Percentiles rank a stretch among this genome's conserved stretches.
These are phyloP conservation scores for Chlorella sp. DNA, from an alignment of 139 green algal genomes.

Conservation along the genomic window DNA sequence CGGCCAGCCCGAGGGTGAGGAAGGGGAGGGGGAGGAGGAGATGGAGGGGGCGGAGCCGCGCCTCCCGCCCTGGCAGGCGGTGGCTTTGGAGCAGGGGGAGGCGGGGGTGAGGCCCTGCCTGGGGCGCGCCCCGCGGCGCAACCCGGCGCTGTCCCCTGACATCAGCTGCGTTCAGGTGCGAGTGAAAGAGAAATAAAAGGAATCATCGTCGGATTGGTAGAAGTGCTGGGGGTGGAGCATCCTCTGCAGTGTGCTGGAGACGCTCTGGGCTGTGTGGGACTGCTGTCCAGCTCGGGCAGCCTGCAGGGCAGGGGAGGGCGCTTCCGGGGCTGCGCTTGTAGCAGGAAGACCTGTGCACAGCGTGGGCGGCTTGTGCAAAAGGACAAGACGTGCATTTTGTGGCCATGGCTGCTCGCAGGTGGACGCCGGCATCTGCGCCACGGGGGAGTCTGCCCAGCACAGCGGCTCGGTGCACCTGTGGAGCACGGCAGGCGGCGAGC, in stretches of 20 bases:
- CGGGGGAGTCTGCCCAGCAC: not conserved
- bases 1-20: not conserved
- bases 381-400: not conserved
- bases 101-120: not conserved
- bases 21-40: not conserved
- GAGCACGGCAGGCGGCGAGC: not conserved
- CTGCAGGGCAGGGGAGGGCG: not conserved
- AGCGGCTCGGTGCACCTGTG: constrained; percentile 5
- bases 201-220: too few relatives aligned
- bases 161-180: constrained; percentile 7
- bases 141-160: not conserved
- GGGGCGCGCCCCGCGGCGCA: not conserved
- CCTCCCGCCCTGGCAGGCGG: not conserved
- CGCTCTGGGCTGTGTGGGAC: not conserved
- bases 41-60: not conserved
- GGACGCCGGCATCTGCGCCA: constrained; percentile 7
- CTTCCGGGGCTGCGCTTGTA: too few relatives aligned
- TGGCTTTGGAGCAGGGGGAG: not conserved
- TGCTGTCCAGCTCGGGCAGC: not conserved
- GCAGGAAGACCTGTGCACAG: too few relatives aligned
- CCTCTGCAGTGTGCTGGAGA: not conserved
- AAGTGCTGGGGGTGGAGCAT: not conserved
- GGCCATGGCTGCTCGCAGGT: not conserved
- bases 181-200: not conserved
- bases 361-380: too few relatives aligned